Base-by-base conservation (phyloP, 108 stramenopile species). In the Parmales sp. region DNA sequence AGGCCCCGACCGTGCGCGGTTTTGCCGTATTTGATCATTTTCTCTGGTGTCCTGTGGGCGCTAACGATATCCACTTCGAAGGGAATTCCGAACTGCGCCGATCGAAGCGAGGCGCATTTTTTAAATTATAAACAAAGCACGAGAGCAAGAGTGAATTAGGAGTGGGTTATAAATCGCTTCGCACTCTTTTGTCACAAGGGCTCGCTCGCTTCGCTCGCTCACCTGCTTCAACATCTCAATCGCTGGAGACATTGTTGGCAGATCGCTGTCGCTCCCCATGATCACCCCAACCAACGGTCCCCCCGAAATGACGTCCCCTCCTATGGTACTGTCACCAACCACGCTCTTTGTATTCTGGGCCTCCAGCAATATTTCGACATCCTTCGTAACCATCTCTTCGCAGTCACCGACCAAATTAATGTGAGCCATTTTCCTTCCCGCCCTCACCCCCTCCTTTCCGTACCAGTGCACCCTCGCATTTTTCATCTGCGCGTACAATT, bases 361-460 rank as follows among this genome's bases (percentile, higher is more conserved):
- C 16, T 60, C 54, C 54, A 60, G 4, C 2, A 60, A 34, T 3
- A 5, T 16, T 16, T 60, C 36, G 16, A 60, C 13, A 16, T 60
- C 20, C 54, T 3, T 20, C 54, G 29, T 84, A 23, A 95, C 65
- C 45, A 90, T 90, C 18, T 68, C 80, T 39, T 90, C 76, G 25
- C 89, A 90, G 76, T 84, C 71, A 2, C 87, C 95, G 45, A 89
- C 90, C 20, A 98, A 74, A 46, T 96, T 98, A 23, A 98, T 86
- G 75, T 98, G 98, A 22, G 91, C 98, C 93, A 98, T 94, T 77
- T 98, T 98, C 38, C 98, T 77, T 43, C 98, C 98, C 26, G 82
- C 75, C 45, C 94, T 83, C 51, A 78, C 86, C 69, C 80, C 87
- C 1, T 46, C 76, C 71, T 98, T 98, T 16, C 95, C 95, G 73